Evolutionary conservation across 1,139 yeast genomes (phyloP).

Genomic region (Saccharomycopsis crataegensis): DNA sequence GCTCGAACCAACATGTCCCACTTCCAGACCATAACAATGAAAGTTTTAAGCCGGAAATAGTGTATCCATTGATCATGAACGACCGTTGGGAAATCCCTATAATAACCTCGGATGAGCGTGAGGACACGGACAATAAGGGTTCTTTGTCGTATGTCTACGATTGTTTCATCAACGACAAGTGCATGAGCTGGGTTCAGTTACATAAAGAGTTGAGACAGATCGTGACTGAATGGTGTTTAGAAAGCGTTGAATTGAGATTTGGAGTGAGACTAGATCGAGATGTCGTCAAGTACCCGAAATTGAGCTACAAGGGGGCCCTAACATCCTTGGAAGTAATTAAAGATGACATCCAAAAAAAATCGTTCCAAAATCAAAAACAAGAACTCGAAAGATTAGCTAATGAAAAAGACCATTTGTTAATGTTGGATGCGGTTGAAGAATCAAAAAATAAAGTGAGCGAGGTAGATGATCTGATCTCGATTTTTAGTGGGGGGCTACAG

Average conservation of each 20-base stretch:
- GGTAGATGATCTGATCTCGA: slow-evolving; percentile 25
- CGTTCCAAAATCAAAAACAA: slow-evolving; percentile 6
- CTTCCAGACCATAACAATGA: slow-evolving; percentile 30
- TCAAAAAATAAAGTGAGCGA: slow-evolving; percentile 23
- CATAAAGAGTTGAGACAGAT: slow-evolving; percentile 44
- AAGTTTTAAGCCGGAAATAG: slow-evolving; percentile 48
- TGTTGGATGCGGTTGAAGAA: slow-evolving; percentile 30
- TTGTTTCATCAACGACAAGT: slow-evolving; percentile 58
- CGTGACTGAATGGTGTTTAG: slow-evolving; percentile 57
- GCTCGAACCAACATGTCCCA: slow-evolving; percentile 61
- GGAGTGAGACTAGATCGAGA: slow-evolving; percentile 37
- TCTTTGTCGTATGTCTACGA: slow-evolving; percentile 58
- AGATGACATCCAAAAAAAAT: slow-evolving; percentile 25
- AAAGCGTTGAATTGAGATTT: slow-evolving; percentile 51
- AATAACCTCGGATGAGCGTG: slow-evolving; percentile 48
- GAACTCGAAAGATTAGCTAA: slow-evolving; percentile 12
- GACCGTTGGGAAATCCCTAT: slow-evolving; percentile 85
- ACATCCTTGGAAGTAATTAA: slow-evolving; percentile 28
- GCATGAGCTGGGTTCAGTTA: slow-evolving; percentile 55
- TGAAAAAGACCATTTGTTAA: slow-evolving; percentile 37
- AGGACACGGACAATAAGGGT: slow-evolving; percentile 64
- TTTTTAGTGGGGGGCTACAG: background rate
- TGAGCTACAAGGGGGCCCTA: slow-evolving; percentile 50
- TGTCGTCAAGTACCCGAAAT: slow-evolving; percentile 43
- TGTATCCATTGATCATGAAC: slow-evolving; percentile 59